Base-by-base conservation (phyloP, 768 basidiomycete species). In the Kwoniella sp. region DNA sequence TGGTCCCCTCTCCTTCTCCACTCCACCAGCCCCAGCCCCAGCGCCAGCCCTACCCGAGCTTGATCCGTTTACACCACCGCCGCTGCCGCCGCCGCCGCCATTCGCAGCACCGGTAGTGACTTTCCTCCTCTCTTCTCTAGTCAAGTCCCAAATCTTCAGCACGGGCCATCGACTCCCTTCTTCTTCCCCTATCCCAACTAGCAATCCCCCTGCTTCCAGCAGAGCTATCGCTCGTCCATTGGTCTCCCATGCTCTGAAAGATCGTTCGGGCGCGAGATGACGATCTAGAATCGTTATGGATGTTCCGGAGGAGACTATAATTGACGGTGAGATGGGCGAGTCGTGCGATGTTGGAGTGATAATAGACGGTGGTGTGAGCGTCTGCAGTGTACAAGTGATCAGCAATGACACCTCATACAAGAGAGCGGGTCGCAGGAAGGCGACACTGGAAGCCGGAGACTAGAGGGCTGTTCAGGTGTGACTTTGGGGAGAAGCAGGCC, bases 91-190 rank as follows among this genome's bases (percentile, higher is more conserved):
- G 13, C 7, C 34, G 13, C 7, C 34, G 13, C 7, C 34, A 13
- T 37, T 37, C 7, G 7, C 34, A 37, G 34, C 34, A 13, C 13
- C 20, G 17, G 4, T 17, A 17, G 9, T 45, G 11, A 45, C 41
- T 45, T 45, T 45, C 41, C 41, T 87, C 82, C 86, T 88, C 80
- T 91, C 88, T 30, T 81, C 84, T 65, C 85, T 87, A 48, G 86
- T 84, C 29, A 97, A 80, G 80, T 94, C 90, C 94, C 94, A 97
- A 54, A 96, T 87, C 79, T 93, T 94, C 53, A 76, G 73, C 1
- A 82, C 63, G 0, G 83, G 83, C 59, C 78, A 81, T 17, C 79
- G 75, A 17, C 77, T 77, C 0, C 77, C 73, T 29, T 79, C 79
- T 45, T 79, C 79, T 52, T 80, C 79, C 30, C 94, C 95, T 25